These are phyloP conservation scores for Penicillium hesseltinei DNA, from an alignment of 2,329 filamentous ascomycete genomes.

Conservation along the genomic window DNA sequence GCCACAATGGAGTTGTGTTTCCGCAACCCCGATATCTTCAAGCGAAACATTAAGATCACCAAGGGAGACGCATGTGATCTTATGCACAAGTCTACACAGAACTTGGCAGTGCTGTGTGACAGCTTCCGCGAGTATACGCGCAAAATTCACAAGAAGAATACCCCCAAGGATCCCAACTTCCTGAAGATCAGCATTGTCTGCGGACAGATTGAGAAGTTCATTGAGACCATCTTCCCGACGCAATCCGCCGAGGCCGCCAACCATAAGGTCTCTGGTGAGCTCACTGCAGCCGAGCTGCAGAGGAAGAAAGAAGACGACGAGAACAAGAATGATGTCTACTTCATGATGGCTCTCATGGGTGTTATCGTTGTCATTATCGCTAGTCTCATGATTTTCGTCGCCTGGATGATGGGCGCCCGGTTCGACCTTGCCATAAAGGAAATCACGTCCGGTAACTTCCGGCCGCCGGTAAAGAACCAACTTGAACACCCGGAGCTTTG, in stretches of 20 bases:
- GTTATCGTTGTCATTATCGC: slow-evolving; percentile 73
- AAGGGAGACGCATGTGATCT: slow-evolving; percentile 89
- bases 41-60: slow-evolving; percentile 91
- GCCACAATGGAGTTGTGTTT: slow-evolving; percentile 90
- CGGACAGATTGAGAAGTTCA: slow-evolving; percentile 90
- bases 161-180: slow-evolving; percentile 88
- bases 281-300: slow-evolving; percentile 58
- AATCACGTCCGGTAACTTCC: slow-evolving; percentile 51
- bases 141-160: slow-evolving; percentile 89
- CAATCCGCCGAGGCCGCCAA: slow-evolving; percentile 65
- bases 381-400: slow-evolving; percentile 71
- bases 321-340: slow-evolving; percentile 55
- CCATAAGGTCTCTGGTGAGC: slow-evolving; percentile 49
- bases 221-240: slow-evolving; percentile 86
- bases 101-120: slow-evolving; percentile 75
- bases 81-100: slow-evolving; percentile 92
- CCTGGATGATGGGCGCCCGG: slow-evolving; percentile 76
- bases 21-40: slow-evolving; percentile 81
- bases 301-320: slow-evolving; percentile 50
- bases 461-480: slow-evolving; percentile 31
- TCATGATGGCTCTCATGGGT: slow-evolving; percentile 68
- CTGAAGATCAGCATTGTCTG: slow-evolving; percentile 87
- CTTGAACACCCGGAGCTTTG: slow-evolving; percentile 40
- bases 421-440: slow-evolving; percentile 69
- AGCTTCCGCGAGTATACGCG: slow-evolving; percentile 76